Evolutionary conservation across 768 basidiomycete genomes (phyloP).

Genomic region (Mycena vulgaris): DNA sequence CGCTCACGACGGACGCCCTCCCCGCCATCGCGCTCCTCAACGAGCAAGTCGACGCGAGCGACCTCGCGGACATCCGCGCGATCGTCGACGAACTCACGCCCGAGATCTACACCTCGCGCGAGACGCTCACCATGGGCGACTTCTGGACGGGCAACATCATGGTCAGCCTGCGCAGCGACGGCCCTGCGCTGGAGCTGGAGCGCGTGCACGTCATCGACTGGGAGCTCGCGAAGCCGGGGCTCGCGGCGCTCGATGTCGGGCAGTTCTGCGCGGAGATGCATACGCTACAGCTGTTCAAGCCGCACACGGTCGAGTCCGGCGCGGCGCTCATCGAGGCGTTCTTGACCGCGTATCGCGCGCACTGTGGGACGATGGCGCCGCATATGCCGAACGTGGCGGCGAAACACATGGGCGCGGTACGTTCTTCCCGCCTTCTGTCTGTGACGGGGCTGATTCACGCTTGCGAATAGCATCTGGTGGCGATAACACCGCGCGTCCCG

Average conservation of each 20-base stretch:
- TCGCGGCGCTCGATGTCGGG: slow-evolving; percentile 72
- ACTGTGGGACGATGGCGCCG: slow-evolving; percentile 21
- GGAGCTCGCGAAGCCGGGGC: slow-evolving; percentile 72
- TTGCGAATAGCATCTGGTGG: slow-evolving; percentile 5
- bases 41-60: slow-evolving; percentile 50
- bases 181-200: slow-evolving; percentile 45
- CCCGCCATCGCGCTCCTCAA: slow-evolving; percentile 56
- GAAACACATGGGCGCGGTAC: slow-evolving; percentile 31
- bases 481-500: slow-evolving; percentile 17
- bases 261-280: slow-evolving; percentile 77
- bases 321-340: slow-evolving; percentile 59
- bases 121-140: slow-evolving; percentile 67
- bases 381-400: slow-evolving; percentile 27
- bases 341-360: slow-evolving; percentile 57
- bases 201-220: slow-evolving; percentile 74
- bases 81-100: slow-evolving; percentile 47
- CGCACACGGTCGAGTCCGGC: slow-evolving; percentile 54
- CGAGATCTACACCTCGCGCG: slow-evolving; percentile 41
- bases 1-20: slow-evolving; percentile 47
- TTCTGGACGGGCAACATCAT: slow-evolving; percentile 83
- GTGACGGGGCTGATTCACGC: neutral
- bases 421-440: neutral
- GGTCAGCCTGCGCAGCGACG: slow-evolving; percentile 52
- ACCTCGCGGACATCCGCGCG: slow-evolving; percentile 51
- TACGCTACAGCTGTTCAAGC: slow-evolving; percentile 64